Percentiles rank a stretch among this genome's conserved stretches.
Evolutionary conservation across 1,284 basidiomycete genomes (phyloP).

Genomic region (Cryptococcus sp.): DNA sequence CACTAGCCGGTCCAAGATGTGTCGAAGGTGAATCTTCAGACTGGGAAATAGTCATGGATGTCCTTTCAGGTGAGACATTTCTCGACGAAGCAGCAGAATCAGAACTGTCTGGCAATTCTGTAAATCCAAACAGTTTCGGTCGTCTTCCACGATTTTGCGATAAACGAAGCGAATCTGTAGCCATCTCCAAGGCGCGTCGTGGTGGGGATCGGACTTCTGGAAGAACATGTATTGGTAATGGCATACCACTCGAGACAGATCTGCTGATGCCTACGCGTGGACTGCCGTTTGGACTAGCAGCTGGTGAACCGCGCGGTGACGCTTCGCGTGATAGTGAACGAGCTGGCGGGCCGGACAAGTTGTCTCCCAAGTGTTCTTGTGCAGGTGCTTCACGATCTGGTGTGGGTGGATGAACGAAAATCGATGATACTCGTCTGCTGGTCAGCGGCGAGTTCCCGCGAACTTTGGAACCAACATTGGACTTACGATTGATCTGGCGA

Average conservation of each 20-base stretch:
- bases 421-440: constrained; percentile 16
- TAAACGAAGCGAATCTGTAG: constrained; percentile 25
- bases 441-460: constrained; percentile 1
- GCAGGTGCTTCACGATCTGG: constrained; percentile 20
- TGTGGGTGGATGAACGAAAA: constrained; percentile 36
- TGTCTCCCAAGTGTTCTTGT: background rate
- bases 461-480: background rate
- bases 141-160: constrained; percentile 29
- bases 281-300: constrained; percentile 5
- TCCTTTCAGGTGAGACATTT: constrained; percentile 19
- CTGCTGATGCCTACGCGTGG: background rate
- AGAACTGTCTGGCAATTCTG: constrained; percentile 30
- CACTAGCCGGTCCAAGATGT: background rate
- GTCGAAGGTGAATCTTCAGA: background rate
- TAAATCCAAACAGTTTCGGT: constrained; percentile 46
- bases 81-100: constrained; percentile 20
- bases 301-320: constrained; percentile 5
- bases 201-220: constrained; percentile 45
- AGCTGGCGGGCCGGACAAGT: background rate
- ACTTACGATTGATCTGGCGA: background rate
- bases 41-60: background rate
- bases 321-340: background rate
- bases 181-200: constrained; percentile 24
- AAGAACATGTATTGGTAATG: constrained; percentile 33
- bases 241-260: constrained; percentile 5